Base-by-base conservation (phyloP, 2,329 filamentous ascomycete species). In the Westerdykella sp. region DNA sequence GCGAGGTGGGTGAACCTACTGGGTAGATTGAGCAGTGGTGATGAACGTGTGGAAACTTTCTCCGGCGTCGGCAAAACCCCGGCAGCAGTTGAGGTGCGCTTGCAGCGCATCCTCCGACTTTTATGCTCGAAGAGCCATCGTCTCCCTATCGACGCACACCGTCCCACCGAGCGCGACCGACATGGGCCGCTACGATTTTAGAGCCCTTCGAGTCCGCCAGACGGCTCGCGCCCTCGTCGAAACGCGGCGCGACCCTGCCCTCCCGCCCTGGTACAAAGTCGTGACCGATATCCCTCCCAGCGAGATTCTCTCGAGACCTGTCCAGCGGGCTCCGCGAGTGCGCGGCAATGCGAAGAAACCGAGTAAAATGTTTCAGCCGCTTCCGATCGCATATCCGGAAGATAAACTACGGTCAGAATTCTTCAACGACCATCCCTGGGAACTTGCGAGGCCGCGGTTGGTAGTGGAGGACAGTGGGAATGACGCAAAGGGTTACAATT, bases 351-450 rank as follows among this genome's bases (percentile, higher is more conserved):
- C 49, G 48, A 63, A 61, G 30, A 85, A 83, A 65, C 76, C 84
- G 23, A 88, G 81, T 68, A 80, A 82, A 55, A 72, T 95, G 56
- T 97, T 90, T 73, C 80, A 83, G 56, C 93, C 93, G 1, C 79
- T 89, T 51, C 70, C 74, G 45, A 83, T 98, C 50, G 72, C 71
- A 42, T 96, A 93, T 65, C 80, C 85, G 47, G 93, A 98, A 67
- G 93, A 98, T 69, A 69, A 72, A 47, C 74, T 98, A 59, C 83
- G 93, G 50, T 75, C 71, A 54, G 80, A 83, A 22, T 98, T 97
- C 72, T 98, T 87, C 73, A 81, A 77, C 60, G 91, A 98, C 67
- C 93, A 98, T 65, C 93, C 93, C 5, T 98, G 93, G 93, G 93
- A 98, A 70, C 73, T 98, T 61, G 93, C 93, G 14, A 78, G 91